Evolutionary conservation across 768 basidiomycete genomes (phyloP), one percentile per base, ranked within the genome.

Genomic region (Udeniomyces megalosporus): DNA sequence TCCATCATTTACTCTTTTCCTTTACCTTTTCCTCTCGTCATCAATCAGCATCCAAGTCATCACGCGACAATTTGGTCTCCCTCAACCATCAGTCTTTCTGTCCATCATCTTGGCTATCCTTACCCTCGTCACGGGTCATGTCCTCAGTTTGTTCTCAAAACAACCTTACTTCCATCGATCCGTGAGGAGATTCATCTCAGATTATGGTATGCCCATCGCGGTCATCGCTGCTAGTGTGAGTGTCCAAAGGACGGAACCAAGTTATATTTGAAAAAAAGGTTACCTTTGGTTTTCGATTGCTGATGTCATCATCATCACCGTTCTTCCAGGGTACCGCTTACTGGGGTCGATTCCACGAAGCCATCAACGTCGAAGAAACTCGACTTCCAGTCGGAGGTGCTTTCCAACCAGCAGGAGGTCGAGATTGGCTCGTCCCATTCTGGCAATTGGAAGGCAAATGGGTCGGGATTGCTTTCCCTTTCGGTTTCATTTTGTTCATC

Each of bases 161-260:
- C 81, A 82, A 7, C 69, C 77, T 0, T 82, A 83, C 68, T 84
- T 89, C 69, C 84, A 88, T 68, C 80, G 82, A 1, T 80, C 84
- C 61, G 77, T 85, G 31, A 79, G 89, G 17, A 77, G 83, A 11
- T 85, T 91, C 73, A 77, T 85, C 60, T 81, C 82, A 0, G 88
- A 92, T 69, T 92, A 93, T 68, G 88, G 88, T 2, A 90, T 92
- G 87, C 88, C 89, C 0, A 84, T 90, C 24, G 82, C 88, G 0
- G 78, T 93, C 35, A 73, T 92, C 14, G 85, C 84, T 0, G 38
- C 38, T 8, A 42, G 38, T 17, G 38, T 42, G 38, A 8, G 38
- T 42, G 8, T 17, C 38, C n/a, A n/a, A n/a, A n/a, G n/a, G n/a
- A n/a, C n/a, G n/a, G n/a, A n/a, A n/a, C n/a, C n/a, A n/a, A n/a